Evolutionary conservation across 345 rosid genomes (phyloP).

Genomic region (Hirschfeldia incana): DNA sequence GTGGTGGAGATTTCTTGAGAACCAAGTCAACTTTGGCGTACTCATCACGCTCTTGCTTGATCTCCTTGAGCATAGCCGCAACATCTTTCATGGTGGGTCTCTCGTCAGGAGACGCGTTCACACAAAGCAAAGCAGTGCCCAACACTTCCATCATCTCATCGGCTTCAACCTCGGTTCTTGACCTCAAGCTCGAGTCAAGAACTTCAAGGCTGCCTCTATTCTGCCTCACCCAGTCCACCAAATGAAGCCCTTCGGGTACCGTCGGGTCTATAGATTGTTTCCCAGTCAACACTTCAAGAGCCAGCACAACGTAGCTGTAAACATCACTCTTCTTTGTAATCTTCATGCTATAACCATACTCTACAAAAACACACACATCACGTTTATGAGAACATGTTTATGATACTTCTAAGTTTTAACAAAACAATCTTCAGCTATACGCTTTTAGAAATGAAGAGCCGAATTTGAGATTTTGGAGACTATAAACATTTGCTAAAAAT

Average conservation of each 20-base stretch:
- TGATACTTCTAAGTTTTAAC: neutral
- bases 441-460: no score
- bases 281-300: constrained; percentile 83
- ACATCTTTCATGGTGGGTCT: constrained; percentile 95
- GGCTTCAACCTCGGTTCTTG: constrained; percentile 57
- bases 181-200: constrained; percentile 56
- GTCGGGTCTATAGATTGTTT: constrained; percentile 94
- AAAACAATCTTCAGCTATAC: neutral
- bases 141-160: constrained; percentile 87
- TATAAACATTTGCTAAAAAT: no score
- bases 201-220: constrained; percentile 65
- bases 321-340: constrained; percentile 96
- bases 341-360: constrained; percentile 94
- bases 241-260: constrained; percentile 77
- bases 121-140: constrained; percentile 77
- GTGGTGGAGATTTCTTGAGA: constrained; percentile 66
- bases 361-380: constrained; percentile 40
- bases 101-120: constrained; percentile 67
- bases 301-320: constrained; percentile 90
- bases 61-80: constrained; percentile 93
- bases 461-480: no score
- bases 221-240: constrained; percentile 87
- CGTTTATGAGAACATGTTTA: neutral
- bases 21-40: constrained; percentile 71
- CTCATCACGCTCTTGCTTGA: constrained; percentile 82